Percentiles rank a stretch among this genome's conserved stretches.
Evolutionary conservation across 495 filamentous ascomycete species (phyloP).

Genomic region (Xylaria acuta): DNA sequence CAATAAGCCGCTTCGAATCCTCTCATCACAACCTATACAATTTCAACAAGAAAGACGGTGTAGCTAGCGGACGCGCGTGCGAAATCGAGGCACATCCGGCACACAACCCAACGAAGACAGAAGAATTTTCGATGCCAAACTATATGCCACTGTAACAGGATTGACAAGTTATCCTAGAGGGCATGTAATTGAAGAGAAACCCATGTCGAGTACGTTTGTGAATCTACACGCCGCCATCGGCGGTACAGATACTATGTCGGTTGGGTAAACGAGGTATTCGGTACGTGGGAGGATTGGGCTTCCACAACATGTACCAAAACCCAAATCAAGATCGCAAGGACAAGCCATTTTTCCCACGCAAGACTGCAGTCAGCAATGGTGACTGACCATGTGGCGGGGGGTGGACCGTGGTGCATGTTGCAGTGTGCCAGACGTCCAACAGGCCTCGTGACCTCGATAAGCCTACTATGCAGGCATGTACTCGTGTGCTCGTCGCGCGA

Average conservation of each 20-base stretch:
- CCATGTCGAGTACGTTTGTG: neutral
- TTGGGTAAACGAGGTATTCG: neutral
- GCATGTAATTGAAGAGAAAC: neutral
- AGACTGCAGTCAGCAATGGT: conserved; percentile 16
- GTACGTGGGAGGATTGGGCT: conserved; percentile 20
- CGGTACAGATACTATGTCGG: conserved; percentile 2
- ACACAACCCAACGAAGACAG: neutral
- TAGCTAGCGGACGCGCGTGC: neutral
- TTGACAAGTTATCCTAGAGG: neutral
- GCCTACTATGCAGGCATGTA: neutral
- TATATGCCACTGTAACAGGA: neutral
- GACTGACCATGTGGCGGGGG: neutral
- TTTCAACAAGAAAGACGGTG: neutral
- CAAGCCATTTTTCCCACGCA: neutral
- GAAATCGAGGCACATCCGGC: neutral
- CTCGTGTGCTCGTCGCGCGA: conserved; percentile 4
- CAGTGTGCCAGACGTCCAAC: conserved; percentile 23
- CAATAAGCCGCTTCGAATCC: neutral
- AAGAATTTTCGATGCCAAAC: neutral
- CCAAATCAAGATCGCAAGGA: conserved; percentile 14
- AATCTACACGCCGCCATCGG: conserved; percentile 18
- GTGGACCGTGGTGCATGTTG: conserved; percentile 18
- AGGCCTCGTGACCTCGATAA: conserved; percentile 27
- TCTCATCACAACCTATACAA: neutral
- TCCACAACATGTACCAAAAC: conserved; percentile 18